Evolutionary conservation across 2,329 filamentous ascomycete species (phyloP), one percentile per base, ranked within the genome.

Genomic region (Trichoderma sp.): DNA sequence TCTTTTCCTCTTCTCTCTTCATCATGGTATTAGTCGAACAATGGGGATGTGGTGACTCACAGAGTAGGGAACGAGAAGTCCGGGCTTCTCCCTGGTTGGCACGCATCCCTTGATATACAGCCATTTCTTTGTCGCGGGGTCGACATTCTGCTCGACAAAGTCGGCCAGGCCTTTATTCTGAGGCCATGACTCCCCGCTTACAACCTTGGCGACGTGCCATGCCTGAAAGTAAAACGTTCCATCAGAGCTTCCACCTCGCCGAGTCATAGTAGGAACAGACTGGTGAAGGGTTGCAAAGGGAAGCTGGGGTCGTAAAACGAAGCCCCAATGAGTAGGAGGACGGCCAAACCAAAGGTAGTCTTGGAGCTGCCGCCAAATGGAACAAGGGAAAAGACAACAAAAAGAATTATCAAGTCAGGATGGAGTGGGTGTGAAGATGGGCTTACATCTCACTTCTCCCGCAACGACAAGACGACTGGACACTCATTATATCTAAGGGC

Each of bases 181-280:
- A 28, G 50, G 12, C 71, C 65, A 72, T 36, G 71, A 69, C 71
- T 72, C 71, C 23, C 59, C 71, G 36, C 50, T 59, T 20, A 72
- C 65, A 34, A 61, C 65, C 36, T 62, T 62, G 71, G 64, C 59
- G 50, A 69, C 28, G 47, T 69, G 65, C 71, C 71, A 72, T 26
- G 71, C 71, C 65, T 72, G 71, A 63, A 72, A 72, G 65, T 72
- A 72, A 53, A 72, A 72, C 36, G 71, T 68, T 62, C 47, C 71
- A 57, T 72, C 71, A 30, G 59, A 62, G 50, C 47, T 72, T 59
- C 50, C 71, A 43, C 65, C 36, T 72, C 71, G 62, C 53, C 71
- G 47, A 20, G 28, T 65, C 71, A 72, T 72, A 55, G 36, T 72
- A 69, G 13, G 34, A 55, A 20, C 7, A 30, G 50, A 59, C 61